Percentiles rank a stretch among this genome's conserved stretches.
Conservation (phyloP, 2,329 filamentous ascomycete genomes). For the Cladosporium sp. region DNA sequence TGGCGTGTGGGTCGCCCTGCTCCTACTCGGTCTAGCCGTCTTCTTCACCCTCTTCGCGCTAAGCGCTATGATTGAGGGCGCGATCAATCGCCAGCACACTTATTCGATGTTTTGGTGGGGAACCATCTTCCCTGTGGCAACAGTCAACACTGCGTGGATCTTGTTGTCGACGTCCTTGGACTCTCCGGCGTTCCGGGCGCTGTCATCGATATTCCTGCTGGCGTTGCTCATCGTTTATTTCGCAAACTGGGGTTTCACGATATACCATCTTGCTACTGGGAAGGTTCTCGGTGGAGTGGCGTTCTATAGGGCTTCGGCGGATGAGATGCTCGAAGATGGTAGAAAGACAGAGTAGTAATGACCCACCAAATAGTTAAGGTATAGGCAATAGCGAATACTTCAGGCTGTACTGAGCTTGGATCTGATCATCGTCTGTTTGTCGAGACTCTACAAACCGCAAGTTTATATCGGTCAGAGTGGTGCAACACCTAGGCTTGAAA, state of each 20-base stretch:
- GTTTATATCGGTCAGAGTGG: too few species aligned
- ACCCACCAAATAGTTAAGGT: too few species aligned
- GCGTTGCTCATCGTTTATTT: constrained; percentile 14
- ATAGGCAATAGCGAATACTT: too few species aligned
- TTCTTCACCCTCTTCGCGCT: constrained; percentile 15
- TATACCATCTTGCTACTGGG: constrained; percentile 12
- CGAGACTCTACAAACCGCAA: too few species aligned
- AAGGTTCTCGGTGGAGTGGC: constrained; percentile 12
- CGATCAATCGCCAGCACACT: constrained; percentile 11
- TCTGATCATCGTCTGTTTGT: too few species aligned
- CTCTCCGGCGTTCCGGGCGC: constrained; percentile 15
- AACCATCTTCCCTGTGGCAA: constrained; percentile 19
- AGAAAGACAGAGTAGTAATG: background rate
- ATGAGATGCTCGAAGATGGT: background rate
- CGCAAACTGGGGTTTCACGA: constrained; percentile 13
- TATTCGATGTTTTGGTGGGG: constrained; percentile 16
- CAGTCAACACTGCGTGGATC: constrained; percentile 16
- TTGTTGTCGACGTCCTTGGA: constrained; percentile 13
- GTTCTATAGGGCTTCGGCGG: background rate
- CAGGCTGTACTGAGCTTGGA: too few species aligned
- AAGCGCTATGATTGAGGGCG: constrained; percentile 10
- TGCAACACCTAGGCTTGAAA: too few species aligned
- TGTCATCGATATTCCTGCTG: constrained; percentile 13
- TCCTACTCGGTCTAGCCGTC: constrained; percentile 15
- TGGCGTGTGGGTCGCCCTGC: constrained; percentile 11